Evolutionary conservation across 1,284 basidiomycete genomes (phyloP).

Genomic region (Trichosporon sp.): DNA sequence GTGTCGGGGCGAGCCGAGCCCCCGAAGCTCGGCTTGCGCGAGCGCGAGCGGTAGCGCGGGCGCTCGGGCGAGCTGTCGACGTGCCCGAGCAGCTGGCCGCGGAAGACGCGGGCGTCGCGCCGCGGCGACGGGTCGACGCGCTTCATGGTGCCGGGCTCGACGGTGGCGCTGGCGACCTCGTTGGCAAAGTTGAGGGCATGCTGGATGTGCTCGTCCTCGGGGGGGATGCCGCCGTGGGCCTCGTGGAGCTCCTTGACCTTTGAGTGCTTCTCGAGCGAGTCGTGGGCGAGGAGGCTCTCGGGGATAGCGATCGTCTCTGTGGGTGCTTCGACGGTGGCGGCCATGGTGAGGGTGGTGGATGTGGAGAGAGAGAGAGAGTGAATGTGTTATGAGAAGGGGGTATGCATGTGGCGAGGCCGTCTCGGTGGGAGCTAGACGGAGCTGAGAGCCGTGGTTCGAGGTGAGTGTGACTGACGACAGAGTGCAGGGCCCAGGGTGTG

Average conservation of each 20-base stretch:
- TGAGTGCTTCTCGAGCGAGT: slow-evolving; percentile 10
- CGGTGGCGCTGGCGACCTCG: slow-evolving; percentile 7
- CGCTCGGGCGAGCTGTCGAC: slow-evolving; percentile 15
- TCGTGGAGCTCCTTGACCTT: slow-evolving; percentile 1
- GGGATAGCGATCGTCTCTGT: slow-evolving; percentile 14
- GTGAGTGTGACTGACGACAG: not conserved
- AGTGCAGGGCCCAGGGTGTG: not conserved
- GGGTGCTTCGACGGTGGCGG: slow-evolving; percentile 1
- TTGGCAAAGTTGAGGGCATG: slow-evolving; percentile 15
- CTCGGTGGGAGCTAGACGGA: too few relatives aligned
- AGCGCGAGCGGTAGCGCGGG: slow-evolving; percentile 18
- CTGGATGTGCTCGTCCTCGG: slow-evolving; percentile 6
- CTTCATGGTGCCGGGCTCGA: slow-evolving; percentile 9
- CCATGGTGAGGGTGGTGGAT: not conserved
- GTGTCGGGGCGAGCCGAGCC: not conserved
- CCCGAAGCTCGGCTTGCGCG: slow-evolving; percentile 8
- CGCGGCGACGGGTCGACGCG: slow-evolving; percentile 18
- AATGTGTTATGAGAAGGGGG: not conserved
- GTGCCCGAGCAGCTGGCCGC: slow-evolving; percentile 18
- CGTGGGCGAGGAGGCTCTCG: slow-evolving; percentile 15
- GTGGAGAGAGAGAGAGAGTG: not conserved
- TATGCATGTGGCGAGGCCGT: not conserved
- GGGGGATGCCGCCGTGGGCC: slow-evolving; percentile 16
- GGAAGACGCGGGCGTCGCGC: slow-evolving; percentile 17
- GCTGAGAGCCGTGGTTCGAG: not conserved